phyloP scores from a whole-genome alignment of 768 basidiomycete genomes.

The Lactarius pseudohatsudake region DNA sequence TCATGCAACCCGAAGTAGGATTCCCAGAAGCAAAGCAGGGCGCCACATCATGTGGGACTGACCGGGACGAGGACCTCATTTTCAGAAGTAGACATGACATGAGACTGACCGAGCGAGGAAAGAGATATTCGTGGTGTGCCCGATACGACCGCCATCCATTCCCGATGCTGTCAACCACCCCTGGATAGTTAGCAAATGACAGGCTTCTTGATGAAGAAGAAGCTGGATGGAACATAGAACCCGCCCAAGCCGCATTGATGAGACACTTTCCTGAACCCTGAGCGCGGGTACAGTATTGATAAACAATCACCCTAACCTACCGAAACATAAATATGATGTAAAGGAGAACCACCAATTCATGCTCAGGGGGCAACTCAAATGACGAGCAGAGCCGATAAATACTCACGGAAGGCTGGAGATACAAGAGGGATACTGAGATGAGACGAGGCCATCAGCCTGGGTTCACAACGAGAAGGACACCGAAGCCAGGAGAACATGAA shows the following conservation, averaged over 20 bases:
- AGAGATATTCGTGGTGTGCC: not conserved
- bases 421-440: not conserved
- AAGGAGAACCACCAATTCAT: not conserved
- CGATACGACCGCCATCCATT: not conserved
- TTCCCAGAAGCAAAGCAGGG: not conserved
- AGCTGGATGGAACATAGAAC: not conserved
- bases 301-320: not conserved
- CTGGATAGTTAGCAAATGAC: not conserved
- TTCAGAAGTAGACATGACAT: not conserved
- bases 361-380: not conserved
- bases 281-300: conserved; percentile 9
- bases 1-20: conserved; percentile 5
- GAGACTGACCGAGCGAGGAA: not conserved
- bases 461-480: not conserved
- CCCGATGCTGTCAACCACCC: not conserved
- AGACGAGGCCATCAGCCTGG: not conserved
- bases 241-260: conserved; percentile 6
- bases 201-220: conserved; percentile 8
- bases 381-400: not conserved
- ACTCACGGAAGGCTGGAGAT: not conserved
- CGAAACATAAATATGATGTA: conserved; percentile 21
- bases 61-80: conserved; percentile 1
- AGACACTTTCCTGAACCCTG: conserved; percentile 7
- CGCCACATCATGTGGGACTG: conserved; percentile 11
- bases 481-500: not conserved